Evolutionary conservation across 176 grass and related monocot genomes (phyloP).

Genomic region (Cenchrus fungigraminus): DNA sequence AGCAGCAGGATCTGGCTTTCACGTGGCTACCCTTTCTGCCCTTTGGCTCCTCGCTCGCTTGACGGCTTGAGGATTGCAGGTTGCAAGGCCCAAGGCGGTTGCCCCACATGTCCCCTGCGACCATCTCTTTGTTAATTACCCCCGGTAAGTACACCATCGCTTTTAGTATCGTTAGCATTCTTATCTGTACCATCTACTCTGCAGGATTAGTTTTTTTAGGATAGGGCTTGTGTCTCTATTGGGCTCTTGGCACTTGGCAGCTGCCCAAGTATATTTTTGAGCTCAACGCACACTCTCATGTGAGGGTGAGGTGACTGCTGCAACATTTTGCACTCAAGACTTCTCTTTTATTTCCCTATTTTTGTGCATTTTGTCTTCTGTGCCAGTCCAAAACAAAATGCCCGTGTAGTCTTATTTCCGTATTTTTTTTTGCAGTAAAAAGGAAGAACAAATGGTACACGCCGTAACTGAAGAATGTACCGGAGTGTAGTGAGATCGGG

Average conservation of each 20-base stretch:
- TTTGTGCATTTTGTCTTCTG: background rate
- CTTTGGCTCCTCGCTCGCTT: background rate
- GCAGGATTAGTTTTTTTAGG: slow-evolving; percentile 8
- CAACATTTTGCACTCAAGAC: background rate
- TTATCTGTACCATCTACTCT: slow-evolving; percentile 33
- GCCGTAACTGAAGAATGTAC: slow-evolving; percentile 2
- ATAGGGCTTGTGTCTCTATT: background rate
- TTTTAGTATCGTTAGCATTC: slow-evolving; percentile 19
- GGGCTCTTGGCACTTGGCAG: slow-evolving; percentile 6
- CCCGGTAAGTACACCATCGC: slow-evolving; percentile 22
- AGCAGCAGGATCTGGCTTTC: slow-evolving; percentile 35
- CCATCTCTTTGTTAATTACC: slow-evolving; percentile 42
- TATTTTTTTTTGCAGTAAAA: background rate
- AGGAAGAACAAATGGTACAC: background rate
- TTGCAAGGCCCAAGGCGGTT: slow-evolving; percentile 36
- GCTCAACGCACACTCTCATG: slow-evolving; percentile 6
- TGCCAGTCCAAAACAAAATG: background rate
- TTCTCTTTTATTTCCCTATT: background rate
- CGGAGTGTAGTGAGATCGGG: background rate
- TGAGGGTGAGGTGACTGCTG: background rate
- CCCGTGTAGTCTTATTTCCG: background rate
- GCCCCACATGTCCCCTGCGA: slow-evolving; percentile 44
- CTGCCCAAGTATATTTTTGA: background rate
- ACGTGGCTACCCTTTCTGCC: slow-evolving; percentile 51
- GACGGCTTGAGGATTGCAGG: slow-evolving; percentile 24